These are phyloP conservation scores for Cornus florida DNA, from an alignment of 148 eudicot species.

Conservation along the genomic window DNA sequence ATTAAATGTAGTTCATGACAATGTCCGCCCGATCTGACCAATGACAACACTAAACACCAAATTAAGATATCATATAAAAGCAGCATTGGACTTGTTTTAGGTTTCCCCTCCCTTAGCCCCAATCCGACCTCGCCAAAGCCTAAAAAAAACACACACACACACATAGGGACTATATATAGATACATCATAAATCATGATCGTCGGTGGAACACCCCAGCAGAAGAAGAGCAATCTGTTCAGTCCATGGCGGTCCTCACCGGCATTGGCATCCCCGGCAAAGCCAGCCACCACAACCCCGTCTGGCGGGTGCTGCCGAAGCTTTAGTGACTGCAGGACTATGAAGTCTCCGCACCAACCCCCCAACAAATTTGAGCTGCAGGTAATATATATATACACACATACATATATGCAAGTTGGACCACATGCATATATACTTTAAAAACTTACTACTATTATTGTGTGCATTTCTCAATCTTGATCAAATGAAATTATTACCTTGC, in stretches of 20 bases:
- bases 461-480: too few species aligned
- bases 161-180: too few species aligned
- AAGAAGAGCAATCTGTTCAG: not conserved
- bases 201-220: slow-evolving; percentile 6
- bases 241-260: not conserved
- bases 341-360: slow-evolving; percentile 3
- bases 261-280: not conserved
- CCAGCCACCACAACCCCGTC: not conserved
- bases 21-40: not conserved
- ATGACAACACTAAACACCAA: not conserved
- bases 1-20: not conserved
- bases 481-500: too few species aligned
- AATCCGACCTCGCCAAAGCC: not conserved
- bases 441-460: too few species aligned
- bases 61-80: not conserved
- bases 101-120: not conserved
- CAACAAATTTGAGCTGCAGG: slow-evolving; percentile 12
- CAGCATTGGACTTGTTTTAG: not conserved
- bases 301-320: slow-evolving; percentile 14
- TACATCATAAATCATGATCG: not conserved
- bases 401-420: too few species aligned
- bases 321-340: slow-evolving; percentile 15
- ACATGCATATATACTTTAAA: too few species aligned
- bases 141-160: too few species aligned
- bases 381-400: not conserved